These are phyloP conservation scores for Mallotus repandus DNA, from an alignment of 441 rosid genomes.

Conservation along the genomic window DNA sequence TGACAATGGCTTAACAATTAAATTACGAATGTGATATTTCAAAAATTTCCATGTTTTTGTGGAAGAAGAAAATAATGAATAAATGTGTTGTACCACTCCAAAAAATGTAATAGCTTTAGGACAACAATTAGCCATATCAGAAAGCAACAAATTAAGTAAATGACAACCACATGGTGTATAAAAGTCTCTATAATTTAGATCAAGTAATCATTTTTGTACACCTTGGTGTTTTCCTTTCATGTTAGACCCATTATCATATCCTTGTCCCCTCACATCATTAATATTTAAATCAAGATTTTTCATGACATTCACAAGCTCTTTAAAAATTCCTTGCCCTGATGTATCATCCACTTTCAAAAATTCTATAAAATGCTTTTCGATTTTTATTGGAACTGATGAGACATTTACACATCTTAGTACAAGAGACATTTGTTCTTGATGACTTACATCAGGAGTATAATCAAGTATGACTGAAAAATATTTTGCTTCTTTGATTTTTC, in stretches of 20 bases:
- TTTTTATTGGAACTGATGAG: background rate
- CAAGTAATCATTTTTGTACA: background rate
- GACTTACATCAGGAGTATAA: background rate
- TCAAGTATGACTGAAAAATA: constrained; percentile 4
- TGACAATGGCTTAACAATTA: background rate
- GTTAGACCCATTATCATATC: background rate
- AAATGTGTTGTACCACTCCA: background rate
- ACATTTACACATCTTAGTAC: constrained; percentile 10
- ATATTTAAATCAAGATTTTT: no score
- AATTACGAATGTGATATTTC: background rate
- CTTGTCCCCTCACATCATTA: background rate
- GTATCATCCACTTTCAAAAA: background rate
- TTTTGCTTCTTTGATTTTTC: background rate
- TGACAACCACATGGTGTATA: constrained; percentile 6
- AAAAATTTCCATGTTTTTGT: background rate
- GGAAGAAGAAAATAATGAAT: background rate
- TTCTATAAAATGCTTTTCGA: background rate
- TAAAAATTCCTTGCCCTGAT: background rate
- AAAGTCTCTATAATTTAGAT: background rate
- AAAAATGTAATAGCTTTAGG: background rate
- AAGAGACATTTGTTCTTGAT: constrained; percentile 7
- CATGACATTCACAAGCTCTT: no score
- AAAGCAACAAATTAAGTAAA: background rate
- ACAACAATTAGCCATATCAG: background rate
- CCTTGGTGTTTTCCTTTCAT: no score